Evolutionary conservation across 768 basidiomycete species (phyloP).

Genomic region (Steccherinum ochraceum): DNA sequence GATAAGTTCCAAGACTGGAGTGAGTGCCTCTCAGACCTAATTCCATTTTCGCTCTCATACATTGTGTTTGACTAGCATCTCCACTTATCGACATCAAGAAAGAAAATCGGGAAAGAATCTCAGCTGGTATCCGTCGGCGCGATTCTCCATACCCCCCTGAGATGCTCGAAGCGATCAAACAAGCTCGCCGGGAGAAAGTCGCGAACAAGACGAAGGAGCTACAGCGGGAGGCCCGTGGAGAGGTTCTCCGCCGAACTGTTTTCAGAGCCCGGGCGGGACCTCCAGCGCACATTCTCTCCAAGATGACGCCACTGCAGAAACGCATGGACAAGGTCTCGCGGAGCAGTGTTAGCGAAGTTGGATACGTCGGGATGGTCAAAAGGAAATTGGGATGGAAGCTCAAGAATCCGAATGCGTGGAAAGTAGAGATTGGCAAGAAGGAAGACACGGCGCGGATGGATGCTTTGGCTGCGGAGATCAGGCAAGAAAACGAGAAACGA

Average conservation of each 20-base stretch:
- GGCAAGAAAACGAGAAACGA: background rate
- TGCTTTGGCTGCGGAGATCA: conserved; percentile 19
- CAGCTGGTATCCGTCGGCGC: conserved; percentile 24
- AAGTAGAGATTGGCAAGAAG: conserved; percentile 25
- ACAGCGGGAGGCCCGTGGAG: conserved; percentile 57
- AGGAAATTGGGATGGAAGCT: conserved; percentile 45
- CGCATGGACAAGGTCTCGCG: conserved; percentile 43
- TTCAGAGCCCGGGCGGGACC: conserved; percentile 46
- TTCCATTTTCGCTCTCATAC: background rate
- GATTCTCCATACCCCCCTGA: conserved; percentile 38
- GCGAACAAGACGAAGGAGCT: conserved; percentile 59
- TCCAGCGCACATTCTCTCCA: conserved; percentile 52
- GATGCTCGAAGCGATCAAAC: conserved; percentile 41
- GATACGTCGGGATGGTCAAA: conserved; percentile 68
- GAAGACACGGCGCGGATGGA: conserved; percentile 23
- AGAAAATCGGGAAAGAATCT: conserved; percentile 28
- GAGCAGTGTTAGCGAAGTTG: conserved; percentile 53
- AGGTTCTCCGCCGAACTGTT: conserved; percentile 44
- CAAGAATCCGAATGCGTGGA: conserved; percentile 27
- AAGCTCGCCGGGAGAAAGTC: conserved; percentile 55
- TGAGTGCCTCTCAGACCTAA: conserved; percentile 25
- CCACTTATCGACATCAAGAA: conserved; percentile 21
- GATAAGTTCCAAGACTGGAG: conserved; percentile 29
- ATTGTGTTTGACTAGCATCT: background rate
- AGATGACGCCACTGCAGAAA: conserved; percentile 44